Conservation (phyloP, 192 early-diverging fungal genomes). For the Umbelopsis isabellina region DNA sequence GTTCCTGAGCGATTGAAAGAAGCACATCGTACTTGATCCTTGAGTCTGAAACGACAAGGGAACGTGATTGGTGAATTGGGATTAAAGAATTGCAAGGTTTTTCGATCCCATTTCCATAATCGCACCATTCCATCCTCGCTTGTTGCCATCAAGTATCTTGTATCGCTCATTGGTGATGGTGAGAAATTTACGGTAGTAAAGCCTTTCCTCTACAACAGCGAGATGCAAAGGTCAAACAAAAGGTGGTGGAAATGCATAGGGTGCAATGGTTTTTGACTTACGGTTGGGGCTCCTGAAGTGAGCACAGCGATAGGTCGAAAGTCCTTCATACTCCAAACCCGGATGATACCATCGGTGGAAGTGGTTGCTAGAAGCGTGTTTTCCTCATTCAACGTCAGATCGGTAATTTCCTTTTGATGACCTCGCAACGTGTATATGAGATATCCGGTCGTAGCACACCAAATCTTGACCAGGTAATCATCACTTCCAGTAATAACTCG, state of each 20-base stretch:
- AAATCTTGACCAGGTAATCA: constrained; percentile 84
- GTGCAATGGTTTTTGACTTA: constrained; percentile 25
- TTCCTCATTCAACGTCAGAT: constrained; percentile 75
- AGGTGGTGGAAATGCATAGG: background rate
- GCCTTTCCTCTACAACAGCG: constrained; percentile 46
- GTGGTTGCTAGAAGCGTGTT: constrained; percentile 82
- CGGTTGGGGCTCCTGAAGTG: constrained; percentile 40
- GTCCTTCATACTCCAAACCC: constrained; percentile 76
- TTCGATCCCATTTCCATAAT: constrained; percentile 73
- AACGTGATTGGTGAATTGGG: constrained; percentile 55
- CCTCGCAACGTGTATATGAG: constrained; percentile 84
- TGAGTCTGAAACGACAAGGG: constrained; percentile 52
- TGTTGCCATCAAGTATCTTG: constrained; percentile 69
- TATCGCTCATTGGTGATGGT: constrained; percentile 70
- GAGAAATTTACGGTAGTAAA: constrained; percentile 75
- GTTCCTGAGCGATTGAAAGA: constrained; percentile 82
- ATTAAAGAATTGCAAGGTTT: constrained; percentile 53
- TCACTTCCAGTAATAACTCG: constrained; percentile 87
- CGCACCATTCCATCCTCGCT: constrained; percentile 74
- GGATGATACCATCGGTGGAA: constrained; percentile 73
- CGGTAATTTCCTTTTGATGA: constrained; percentile 74
- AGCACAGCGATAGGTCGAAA: constrained; percentile 70
- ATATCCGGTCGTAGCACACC: constrained; percentile 78
- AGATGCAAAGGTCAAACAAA: background rate
- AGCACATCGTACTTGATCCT: constrained; percentile 59